Evolutionary conservation across 495 filamentous ascomycete genomes (phyloP), one percentile per base, ranked within the genome.

Genomic region (Terfezia claveryi): DNA sequence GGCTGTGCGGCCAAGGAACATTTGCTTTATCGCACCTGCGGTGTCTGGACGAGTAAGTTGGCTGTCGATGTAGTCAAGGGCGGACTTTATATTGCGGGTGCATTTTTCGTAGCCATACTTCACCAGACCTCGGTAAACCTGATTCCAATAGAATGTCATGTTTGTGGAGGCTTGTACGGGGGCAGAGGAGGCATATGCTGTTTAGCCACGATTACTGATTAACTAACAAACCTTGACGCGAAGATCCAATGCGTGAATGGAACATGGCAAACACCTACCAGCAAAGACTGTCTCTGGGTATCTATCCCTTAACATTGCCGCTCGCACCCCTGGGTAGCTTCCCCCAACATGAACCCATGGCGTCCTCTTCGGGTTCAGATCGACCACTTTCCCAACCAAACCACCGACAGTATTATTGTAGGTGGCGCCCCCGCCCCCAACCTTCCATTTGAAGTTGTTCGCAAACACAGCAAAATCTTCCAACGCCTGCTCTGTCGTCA

Each of bases 271-370:
- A 11, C 23, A 23, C 37, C 23, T 1, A 38, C 16, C n/a, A 17
- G 62, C 62, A 36, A 56, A 76, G 37, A 80, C 76, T 6, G 74
- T 79, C 7, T 76, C 70, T 0, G 78, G 77, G 53, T 79, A 79
- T 52, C 69, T 64, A 10, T 74, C 62, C 16, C 77, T 74, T 58
- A 73, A 70, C 52, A 78, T 70, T 0, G 76, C 75, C 0, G 73
- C 68, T 4, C 76, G 71, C 58, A 73, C 73, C 1, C 77, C 77
- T 5, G 77, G 64, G 61, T 80, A 80, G 10, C 74, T 77, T 10
- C 74, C 76, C 49, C 77, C 77, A 1, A 79, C 53, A 66, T 78
- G 75, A 36, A 80, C 62, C 76, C 77, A 80, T 7, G 77, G 77
- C 0, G 74, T 74, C 1, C 56, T 61, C 36, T 64, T 57, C 0